Conservation (phyloP, 1,139 yeast genomes). For the Protomyces pachydermus region DNA sequence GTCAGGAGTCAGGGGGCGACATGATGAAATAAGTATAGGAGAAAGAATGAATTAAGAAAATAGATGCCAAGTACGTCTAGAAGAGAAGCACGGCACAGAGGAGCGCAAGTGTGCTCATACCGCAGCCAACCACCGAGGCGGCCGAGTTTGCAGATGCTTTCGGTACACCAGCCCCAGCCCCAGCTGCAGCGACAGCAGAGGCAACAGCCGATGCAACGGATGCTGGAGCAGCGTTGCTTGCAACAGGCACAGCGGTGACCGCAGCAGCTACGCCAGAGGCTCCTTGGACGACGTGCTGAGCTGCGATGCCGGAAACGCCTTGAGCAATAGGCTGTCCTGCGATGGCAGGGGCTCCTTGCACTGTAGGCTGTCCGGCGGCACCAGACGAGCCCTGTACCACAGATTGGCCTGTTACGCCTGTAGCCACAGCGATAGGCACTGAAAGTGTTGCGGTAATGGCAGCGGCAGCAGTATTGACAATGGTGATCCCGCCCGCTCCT, state of each 20-base stretch:
- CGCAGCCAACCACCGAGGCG: neutral
- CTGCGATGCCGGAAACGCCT: neutral
- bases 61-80: neutral
- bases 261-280: neutral
- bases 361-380: neutral
- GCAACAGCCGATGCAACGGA: neutral
- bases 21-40: neutral
- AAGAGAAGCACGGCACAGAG: neutral
- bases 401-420: neutral
- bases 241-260: neutral
- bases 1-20: too few species aligned
- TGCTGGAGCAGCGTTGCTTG: neutral
- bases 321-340: neutral
- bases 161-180: neutral
- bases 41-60: neutral
- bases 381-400: neutral
- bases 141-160: neutral
- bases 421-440: neutral
- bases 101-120: neutral
- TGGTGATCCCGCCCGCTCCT: neutral
- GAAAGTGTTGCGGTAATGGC: neutral
- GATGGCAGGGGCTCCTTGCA: neutral
- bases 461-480: neutral
- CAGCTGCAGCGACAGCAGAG: neutral
- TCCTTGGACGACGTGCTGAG: neutral